These are phyloP conservation scores for Termitomyces bulborhizus DNA, from an alignment of 768 basidiomycete species.

Conservation along the genomic window DNA sequence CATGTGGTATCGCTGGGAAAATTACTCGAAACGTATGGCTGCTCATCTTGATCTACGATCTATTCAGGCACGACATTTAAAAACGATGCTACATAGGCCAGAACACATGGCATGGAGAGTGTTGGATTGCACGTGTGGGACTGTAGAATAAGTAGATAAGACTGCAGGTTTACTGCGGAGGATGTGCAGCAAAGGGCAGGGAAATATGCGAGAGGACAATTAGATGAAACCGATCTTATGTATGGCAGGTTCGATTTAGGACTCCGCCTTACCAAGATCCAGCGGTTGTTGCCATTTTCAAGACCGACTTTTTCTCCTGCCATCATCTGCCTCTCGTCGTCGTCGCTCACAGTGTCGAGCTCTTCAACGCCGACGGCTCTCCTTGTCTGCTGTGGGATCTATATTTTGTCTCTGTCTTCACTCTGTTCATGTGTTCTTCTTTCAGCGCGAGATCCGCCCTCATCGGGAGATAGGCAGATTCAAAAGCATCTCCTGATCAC, in stretches of 20 bases:
- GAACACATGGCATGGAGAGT: not conserved
- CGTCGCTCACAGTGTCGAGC: slow-evolving; percentile 1
- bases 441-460: slow-evolving; percentile 44
- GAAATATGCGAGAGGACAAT: not conserved
- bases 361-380: slow-evolving; percentile 6
- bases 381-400: slow-evolving; percentile 8
- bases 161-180: not conserved
- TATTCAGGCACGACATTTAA: slow-evolving; percentile 9
- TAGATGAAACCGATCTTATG: slow-evolving; percentile 21
- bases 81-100: too few relatives aligned
- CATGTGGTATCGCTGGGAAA: not conserved
- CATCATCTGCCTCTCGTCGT: slow-evolving; percentile 15
- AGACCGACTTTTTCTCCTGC: slow-evolving; percentile 13
- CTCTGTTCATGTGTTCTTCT: slow-evolving; percentile 16
- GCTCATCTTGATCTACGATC: slow-evolving; percentile 9
- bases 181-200: not conserved
- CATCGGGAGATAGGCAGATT: slow-evolving; percentile 65
- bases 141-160: not conserved
- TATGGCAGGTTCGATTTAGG: slow-evolving; percentile 17
- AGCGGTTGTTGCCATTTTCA: slow-evolving; percentile 17
- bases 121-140: not conserved
- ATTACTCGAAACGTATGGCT: slow-evolving; percentile 1
- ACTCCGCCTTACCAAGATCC: slow-evolving; percentile 30
- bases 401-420: slow-evolving; percentile 2
- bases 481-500: slow-evolving; percentile 37